Evolutionary conservation across 495 filamentous ascomycete genomes (phyloP).

Genomic region (Penicillium silybi): DNA sequence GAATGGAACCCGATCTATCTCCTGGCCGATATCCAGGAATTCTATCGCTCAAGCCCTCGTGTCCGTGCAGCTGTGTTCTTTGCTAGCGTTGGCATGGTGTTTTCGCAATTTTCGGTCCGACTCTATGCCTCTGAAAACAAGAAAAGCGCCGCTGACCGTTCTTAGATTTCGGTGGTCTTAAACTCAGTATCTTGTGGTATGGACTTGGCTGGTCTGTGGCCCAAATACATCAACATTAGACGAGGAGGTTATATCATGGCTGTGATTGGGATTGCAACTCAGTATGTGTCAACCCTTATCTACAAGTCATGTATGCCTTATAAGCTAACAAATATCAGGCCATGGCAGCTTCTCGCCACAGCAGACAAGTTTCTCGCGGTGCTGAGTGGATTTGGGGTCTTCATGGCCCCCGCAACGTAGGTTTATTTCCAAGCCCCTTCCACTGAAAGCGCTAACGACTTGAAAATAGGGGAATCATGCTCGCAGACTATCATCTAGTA

Average conservation of each 20-base stretch:
- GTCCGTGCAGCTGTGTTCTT: conserved; percentile 1
- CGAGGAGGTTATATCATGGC: conserved; percentile 29
- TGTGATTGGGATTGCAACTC: neutral
- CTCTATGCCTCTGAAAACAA: neutral
- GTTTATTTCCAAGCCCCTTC: neutral
- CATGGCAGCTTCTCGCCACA: conserved; percentile 45
- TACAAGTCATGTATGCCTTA: neutral
- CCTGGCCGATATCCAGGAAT: conserved; percentile 1
- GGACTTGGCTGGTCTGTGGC: conserved; percentile 44
- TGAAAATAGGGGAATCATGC: neutral
- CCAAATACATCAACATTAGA: conserved; percentile 48
- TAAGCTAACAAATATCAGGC: conserved; percentile 15
- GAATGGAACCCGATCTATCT: conserved; percentile 5
- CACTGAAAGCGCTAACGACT: neutral
- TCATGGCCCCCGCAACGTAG: conserved; percentile 40
- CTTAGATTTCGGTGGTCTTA: conserved; percentile 2
- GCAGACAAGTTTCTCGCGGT: conserved; percentile 41
- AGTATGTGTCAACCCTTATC: neutral
- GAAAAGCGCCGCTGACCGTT: neutral
- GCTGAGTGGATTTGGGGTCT: conserved; percentile 40
- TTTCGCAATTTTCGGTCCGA: neutral
- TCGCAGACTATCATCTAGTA: neutral
- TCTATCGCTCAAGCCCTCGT: neutral
- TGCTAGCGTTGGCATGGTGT: neutral
- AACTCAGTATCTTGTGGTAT: conserved; percentile 6